Percentiles rank a stretch among this genome's conserved stretches.
phyloP scores from a whole-genome alignment of 768 basidiomycete genomes.

The Leccinum variicolor region DNA sequence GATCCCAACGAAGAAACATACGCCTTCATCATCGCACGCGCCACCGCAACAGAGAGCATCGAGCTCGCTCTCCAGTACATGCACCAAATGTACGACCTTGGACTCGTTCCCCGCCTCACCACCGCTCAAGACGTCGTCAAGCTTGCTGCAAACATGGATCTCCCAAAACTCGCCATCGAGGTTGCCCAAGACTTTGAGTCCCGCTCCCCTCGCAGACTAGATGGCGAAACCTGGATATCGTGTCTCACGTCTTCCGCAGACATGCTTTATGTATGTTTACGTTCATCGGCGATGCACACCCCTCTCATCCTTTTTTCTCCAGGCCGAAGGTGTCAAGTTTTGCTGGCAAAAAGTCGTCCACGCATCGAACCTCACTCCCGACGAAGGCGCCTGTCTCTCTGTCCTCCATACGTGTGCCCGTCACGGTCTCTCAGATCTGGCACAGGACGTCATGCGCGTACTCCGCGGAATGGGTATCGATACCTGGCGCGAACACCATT shows the following conservation, averaged over 20 bases:
- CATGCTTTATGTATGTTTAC: conserved; percentile 59
- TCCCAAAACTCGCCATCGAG: conserved; percentile 70
- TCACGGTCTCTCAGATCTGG: conserved; percentile 67
- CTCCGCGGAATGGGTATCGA: conserved; percentile 47
- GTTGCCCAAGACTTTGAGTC: conserved; percentile 60
- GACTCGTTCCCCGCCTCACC: conserved; percentile 47
- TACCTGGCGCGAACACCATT: conserved; percentile 66
- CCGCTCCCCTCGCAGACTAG: conserved; percentile 50
- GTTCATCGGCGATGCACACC: neutral
- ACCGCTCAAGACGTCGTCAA: conserved; percentile 51
- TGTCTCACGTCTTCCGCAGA: conserved; percentile 66
- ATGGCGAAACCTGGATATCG: conserved; percentile 56
- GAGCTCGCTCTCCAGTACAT: conserved; percentile 65
- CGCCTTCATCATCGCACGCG: conserved; percentile 48
- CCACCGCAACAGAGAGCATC: conserved; percentile 45
- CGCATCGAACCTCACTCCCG: conserved; percentile 52
- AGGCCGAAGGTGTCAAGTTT: conserved; percentile 64
- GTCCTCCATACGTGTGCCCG: conserved; percentile 75
- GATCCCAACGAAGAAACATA: conserved; percentile 53
- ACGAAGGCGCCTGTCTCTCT: conserved; percentile 70
- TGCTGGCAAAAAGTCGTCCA: conserved; percentile 63
- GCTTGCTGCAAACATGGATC: conserved; percentile 49
- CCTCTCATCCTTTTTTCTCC: neutral
- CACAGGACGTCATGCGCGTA: conserved; percentile 57
- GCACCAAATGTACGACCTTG: conserved; percentile 51